Conservation (phyloP, 345 rosid species). For the Eucalyptus albens region DNA sequence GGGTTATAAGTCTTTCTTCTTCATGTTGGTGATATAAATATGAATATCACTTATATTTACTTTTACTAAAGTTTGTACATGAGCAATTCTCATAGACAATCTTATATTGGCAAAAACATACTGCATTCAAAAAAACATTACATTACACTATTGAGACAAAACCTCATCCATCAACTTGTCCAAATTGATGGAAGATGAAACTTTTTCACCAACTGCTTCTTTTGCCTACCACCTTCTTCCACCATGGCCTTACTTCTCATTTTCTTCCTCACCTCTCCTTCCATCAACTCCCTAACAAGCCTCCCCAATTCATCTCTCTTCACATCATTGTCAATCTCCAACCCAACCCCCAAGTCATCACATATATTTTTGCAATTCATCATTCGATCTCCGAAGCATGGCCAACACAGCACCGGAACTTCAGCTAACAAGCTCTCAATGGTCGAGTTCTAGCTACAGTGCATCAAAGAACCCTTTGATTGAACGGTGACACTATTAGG, state of each 20-base stretch:
- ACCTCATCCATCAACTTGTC: background rate
- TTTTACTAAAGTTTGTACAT: background rate
- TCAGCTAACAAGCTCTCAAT: background rate
- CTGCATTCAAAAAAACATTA: background rate
- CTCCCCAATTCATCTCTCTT: background rate
- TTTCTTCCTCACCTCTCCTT: background rate
- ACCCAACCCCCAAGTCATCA: slow-evolving; percentile 17
- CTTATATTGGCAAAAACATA: background rate
- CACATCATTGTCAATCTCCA: background rate
- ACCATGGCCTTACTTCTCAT: background rate
- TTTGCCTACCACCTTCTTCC: background rate
- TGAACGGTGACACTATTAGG: background rate
- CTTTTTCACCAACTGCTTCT: background rate
- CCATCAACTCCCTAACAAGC: background rate
- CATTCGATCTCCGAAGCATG: background rate
- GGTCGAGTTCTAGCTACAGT: slow-evolving; percentile 4
- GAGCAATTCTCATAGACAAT: background rate
- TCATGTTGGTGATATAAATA: background rate
- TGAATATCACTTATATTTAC: background rate
- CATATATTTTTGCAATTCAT: slow-evolving; percentile 1
- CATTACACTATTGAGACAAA: background rate
- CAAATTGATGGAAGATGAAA: background rate
- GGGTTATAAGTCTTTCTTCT: background rate
- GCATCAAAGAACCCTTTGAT: slow-evolving; percentile 3
- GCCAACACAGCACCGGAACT: slow-evolving; percentile 8